These are phyloP conservation scores for Cucurbita pepo DNA, from an alignment of 306 rosid genomes.

Conservation along the genomic window DNA sequence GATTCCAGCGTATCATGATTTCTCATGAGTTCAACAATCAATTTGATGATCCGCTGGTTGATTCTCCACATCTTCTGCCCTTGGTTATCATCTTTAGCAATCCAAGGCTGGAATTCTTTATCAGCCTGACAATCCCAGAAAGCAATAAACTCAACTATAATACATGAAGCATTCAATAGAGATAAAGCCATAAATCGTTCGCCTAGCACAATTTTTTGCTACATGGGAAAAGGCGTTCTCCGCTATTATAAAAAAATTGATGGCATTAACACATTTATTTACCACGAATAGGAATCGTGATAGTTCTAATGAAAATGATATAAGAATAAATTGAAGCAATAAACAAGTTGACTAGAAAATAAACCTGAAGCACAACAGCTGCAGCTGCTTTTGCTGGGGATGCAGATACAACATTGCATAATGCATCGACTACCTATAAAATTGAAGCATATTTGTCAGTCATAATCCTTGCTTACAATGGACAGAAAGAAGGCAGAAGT, in stretches of 20 bases:
- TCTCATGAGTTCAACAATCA: slow-evolving; percentile 91
- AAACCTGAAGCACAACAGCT: slow-evolving; percentile 92
- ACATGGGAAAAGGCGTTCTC: no score
- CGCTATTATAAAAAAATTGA: not conserved
- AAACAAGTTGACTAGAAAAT: slow-evolving; percentile 7
- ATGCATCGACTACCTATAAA: slow-evolving; percentile 78
- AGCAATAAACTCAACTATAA: slow-evolving; percentile 8
- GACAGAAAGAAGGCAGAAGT: not conserved
- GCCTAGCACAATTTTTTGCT: not conserved
- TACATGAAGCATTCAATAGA: not conserved
- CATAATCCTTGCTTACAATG: not conserved
- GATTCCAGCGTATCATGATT: slow-evolving; percentile 74
- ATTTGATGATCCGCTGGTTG: slow-evolving; percentile 78
- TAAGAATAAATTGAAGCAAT: not conserved
- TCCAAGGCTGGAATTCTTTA: slow-evolving; percentile 92
- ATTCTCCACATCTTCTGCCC: slow-evolving; percentile 94
- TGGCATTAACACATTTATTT: not conserved
- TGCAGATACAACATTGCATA: slow-evolving; percentile 89
- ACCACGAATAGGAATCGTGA: not conserved
- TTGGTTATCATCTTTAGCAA: slow-evolving; percentile 84
- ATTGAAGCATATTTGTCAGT: not conserved
- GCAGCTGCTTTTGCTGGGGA: slow-evolving; percentile 90
- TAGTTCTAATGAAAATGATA: not conserved
- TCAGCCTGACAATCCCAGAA: slow-evolving; percentile 59
- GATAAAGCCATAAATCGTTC: not conserved